Base-by-base conservation (phyloP, 768 basidiomycete genomes). In the Strobilomyces dryophilus region DNA sequence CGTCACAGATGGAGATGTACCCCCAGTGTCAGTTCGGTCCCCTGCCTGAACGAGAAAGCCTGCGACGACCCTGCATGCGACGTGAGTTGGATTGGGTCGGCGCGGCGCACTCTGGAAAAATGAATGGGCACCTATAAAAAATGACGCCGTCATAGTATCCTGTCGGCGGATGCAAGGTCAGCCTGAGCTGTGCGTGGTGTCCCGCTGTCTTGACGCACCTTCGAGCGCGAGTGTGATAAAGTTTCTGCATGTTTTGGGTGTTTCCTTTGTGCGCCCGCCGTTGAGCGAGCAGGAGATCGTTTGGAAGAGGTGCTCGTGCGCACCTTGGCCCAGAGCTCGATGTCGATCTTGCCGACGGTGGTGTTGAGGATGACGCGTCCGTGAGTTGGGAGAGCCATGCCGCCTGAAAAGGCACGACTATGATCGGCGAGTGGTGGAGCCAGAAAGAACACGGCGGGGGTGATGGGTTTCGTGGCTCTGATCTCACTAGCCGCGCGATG, bases 91-190 rank as follows among this genome's bases (percentile, higher is more conserved):
- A 46, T 46, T 32, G 32, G 27, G 43, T 26, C 40, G 8, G 45
- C 6, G 26, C 17, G 7, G n/a, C 10, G 34, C 20, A 24, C 6
- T 18, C 10, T 18, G n/a, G 20, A 31, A 17, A 27, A 5, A 7
- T 8, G 17, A 17, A 6, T 9, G n/a, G 70, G 21, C 63, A 89
- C 89, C 95, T 82, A 71, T 97, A 94, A 61, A 98, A 98, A 44
- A 95, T 89, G 49, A 93, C 87, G 32, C 90, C 89, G 55, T 98
- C 95, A 71, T 98, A 98, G 70, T 97, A 98, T 8, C 95, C 94
- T 95, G 62, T 11, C 50, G 11, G 42, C 17, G 8, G 17, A 50
- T 41, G 27, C 26, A 35, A 54, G 47, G 55, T 61, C 18, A 56
- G 58, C 31, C 20, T 44, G 43, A 45, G 3, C 27, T 43, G 24